A percentile compares a stretch with the other conserved stretches of the same genome.
Conservation (phyloP, 805 yeast genomes). For the Vanderwaltozyma polyspora region DNA sequence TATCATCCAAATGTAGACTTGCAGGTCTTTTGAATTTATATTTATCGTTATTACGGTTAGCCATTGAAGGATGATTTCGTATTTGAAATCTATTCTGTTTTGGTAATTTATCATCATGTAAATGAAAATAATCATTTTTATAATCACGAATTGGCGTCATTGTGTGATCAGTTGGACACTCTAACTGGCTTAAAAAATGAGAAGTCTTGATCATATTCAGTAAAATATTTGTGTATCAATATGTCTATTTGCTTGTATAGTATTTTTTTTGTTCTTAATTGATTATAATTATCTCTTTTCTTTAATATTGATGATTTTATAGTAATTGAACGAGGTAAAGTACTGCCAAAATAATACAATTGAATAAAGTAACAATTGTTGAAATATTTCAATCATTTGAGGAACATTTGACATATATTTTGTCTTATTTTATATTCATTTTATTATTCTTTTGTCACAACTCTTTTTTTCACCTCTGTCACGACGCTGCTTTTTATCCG, state of each 20-base stretch:
- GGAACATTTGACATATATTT: too few relatives aligned
- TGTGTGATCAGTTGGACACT: slow-evolving; percentile 13
- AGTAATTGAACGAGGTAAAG: too few relatives aligned
- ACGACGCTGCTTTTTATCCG: too few relatives aligned
- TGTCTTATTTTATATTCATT: too few relatives aligned
- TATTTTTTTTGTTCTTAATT: neutral
- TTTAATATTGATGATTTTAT: too few relatives aligned
- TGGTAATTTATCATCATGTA: slow-evolving; percentile 18
- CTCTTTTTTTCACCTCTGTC: too few relatives aligned
- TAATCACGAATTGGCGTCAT: slow-evolving; percentile 26
- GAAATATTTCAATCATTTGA: too few relatives aligned
- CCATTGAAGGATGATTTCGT: slow-evolving; percentile 2
- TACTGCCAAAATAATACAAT: too few relatives aligned
- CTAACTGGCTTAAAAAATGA: slow-evolving; percentile 14
- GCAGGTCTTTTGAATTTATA: slow-evolving; percentile 14
- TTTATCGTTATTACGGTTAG: slow-evolving; percentile 3
- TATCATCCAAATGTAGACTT: slow-evolving; percentile 15
- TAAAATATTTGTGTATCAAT: neutral
- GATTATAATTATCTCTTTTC: neutral
- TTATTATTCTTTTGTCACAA: too few relatives aligned
- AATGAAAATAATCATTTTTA: slow-evolving; percentile 21
- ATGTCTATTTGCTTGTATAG: neutral
- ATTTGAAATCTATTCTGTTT: neutral
- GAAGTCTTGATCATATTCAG: slow-evolving; percentile 21
- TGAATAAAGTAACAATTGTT: too few relatives aligned